Conservation (phyloP, 495 filamentous ascomycete genomes). For the Podospora anserina region DNA sequence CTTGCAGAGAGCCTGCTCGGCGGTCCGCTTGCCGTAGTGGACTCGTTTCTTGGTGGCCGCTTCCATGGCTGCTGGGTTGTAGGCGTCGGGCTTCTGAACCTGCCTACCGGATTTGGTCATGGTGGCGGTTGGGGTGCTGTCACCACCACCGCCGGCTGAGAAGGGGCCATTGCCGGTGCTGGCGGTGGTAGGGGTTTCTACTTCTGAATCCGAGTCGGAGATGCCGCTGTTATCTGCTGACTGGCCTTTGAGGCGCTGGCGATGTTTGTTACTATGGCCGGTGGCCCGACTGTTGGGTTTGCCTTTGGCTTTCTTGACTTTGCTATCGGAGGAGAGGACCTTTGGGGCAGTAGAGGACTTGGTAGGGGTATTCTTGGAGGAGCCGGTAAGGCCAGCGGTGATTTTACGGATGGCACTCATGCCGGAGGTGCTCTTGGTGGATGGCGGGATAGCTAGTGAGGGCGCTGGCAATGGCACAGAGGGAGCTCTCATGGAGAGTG, state of each 20-base stretch:
- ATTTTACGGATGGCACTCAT: slow-evolving; percentile 35
- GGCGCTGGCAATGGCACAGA: background rate
- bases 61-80: slow-evolving; percentile 56
- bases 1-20: slow-evolving; percentile 61
- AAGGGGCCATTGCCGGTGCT: background rate
- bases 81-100: slow-evolving; percentile 70
- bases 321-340: slow-evolving; percentile 20
- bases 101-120: slow-evolving; percentile 82
- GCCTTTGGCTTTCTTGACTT: slow-evolving; percentile 29
- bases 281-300: background rate
- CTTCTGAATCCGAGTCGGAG: slow-evolving; percentile 20
- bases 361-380: slow-evolving; percentile 14
- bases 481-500: slow-evolving; percentile 5
- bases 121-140: background rate
- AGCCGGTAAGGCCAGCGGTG: slow-evolving; percentile 25
- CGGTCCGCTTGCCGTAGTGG: slow-evolving; percentile 47
- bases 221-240: slow-evolving; percentile 12
- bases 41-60: slow-evolving; percentile 38
- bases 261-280: slow-evolving; percentile 12
- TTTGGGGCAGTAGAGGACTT: slow-evolving; percentile 17
- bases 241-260: slow-evolving; percentile 24
- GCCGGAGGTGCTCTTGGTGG: slow-evolving; percentile 8
- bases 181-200: background rate
- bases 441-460: background rate
- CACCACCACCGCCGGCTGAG: no score